Percentiles rank a stretch among this genome's conserved stretches.
Evolutionary conservation across 192 early-diverging fungal species (phyloP).

Genomic region (Mortierella hygrophila): DNA sequence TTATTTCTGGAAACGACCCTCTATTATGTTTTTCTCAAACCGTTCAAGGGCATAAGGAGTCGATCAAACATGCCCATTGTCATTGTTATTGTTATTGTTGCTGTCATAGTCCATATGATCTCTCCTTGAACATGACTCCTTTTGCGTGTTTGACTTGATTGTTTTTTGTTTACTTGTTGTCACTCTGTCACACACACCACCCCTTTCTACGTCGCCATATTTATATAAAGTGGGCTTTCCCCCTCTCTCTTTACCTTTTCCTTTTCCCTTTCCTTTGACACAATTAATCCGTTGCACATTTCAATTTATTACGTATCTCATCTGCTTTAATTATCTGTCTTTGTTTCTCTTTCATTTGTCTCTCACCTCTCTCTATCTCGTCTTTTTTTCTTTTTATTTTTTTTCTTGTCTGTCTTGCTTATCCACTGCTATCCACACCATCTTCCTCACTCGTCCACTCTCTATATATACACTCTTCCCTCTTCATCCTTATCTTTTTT

Average conservation of each 20-base stretch:
- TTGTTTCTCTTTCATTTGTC: conserved; percentile 11
- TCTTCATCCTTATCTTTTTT: background rate
- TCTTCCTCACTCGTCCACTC: background rate
- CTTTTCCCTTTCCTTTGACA: background rate
- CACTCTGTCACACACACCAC: background rate
- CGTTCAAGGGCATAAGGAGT: background rate
- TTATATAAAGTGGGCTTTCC: background rate
- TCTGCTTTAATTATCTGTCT: background rate
- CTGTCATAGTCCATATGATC: background rate
- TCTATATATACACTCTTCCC: background rate
- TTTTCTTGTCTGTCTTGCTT: background rate
- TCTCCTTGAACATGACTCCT: background rate
- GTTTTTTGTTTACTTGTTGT: background rate
- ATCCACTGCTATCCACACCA: background rate
- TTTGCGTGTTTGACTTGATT: conserved; percentile 5
- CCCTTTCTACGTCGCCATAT: background rate
- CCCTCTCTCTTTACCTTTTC: background rate
- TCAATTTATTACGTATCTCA: background rate
- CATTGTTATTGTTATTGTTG: background rate
- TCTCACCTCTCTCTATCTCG: background rate
- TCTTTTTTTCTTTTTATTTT: background rate
- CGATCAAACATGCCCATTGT: background rate
- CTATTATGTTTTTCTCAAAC: background rate
- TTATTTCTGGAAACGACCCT: background rate
- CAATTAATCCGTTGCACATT: background rate